Evolutionary conservation across 768 basidiomycete genomes (phyloP).

Genomic region (Leccinellum luteum): DNA sequence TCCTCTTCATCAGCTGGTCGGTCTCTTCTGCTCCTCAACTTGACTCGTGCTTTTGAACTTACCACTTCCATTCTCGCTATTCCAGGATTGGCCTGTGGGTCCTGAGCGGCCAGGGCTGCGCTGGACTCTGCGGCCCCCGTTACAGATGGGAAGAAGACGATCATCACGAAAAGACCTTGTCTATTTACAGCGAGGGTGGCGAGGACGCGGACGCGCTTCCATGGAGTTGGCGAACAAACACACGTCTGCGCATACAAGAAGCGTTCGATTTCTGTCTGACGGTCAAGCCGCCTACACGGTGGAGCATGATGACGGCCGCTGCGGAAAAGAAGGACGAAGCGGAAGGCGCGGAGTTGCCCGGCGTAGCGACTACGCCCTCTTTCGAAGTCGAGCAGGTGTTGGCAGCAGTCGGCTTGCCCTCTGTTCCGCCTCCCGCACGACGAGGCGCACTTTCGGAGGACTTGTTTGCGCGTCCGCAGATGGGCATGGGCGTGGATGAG

Average conservation of each 20-base stretch:
- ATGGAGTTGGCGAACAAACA: constrained; percentile 79
- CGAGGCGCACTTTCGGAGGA: constrained; percentile 61
- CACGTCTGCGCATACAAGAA: constrained; percentile 68
- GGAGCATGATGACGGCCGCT: constrained; percentile 30
- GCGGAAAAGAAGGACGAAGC: constrained; percentile 29
- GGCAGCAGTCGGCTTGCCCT: constrained; percentile 54
- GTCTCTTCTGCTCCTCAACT: background rate
- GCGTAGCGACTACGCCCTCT: constrained; percentile 32
- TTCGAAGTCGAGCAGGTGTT: constrained; percentile 56
- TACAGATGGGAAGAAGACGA: constrained; percentile 84
- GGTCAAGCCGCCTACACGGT: constrained; percentile 34
- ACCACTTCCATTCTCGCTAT: background rate
- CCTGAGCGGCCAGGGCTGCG: constrained; percentile 71
- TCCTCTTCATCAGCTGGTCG: constrained; percentile 70
- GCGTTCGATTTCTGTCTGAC: constrained; percentile 80
- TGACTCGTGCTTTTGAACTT: background rate
- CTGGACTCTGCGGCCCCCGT: constrained; percentile 81
- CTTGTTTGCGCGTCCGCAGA: constrained; percentile 55
- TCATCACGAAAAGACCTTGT: constrained; percentile 51
- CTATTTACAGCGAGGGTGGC: constrained; percentile 45
- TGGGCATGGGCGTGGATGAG: constrained; percentile 16
- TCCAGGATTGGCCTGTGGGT: constrained; percentile 76
- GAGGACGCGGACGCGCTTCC: constrained; percentile 51
- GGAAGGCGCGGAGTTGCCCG: constrained; percentile 22
- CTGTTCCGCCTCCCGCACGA: constrained; percentile 49